Evolutionary conservation across 208 protist genomes (phyloP).

Genomic region (Herpetomonas samuelpessoai): DNA sequence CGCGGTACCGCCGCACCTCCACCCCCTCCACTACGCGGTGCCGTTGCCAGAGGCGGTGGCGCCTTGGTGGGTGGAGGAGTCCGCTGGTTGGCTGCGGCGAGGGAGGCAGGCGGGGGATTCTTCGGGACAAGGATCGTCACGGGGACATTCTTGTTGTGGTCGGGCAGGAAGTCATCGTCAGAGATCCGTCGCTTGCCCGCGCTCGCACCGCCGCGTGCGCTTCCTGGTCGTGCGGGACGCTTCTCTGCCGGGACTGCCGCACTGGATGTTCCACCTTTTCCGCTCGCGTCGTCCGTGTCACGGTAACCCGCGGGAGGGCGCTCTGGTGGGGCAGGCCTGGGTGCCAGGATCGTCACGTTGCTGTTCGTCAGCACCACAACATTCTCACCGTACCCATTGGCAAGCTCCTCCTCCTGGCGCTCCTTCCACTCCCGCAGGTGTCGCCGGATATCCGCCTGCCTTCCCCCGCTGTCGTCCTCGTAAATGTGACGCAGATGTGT

Average conservation of each 20-base stretch:
- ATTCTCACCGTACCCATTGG: slow-evolving; percentile 20
- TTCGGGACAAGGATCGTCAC: slow-evolving; percentile 2
- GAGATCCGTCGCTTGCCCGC: neutral
- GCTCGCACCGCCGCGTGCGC: neutral
- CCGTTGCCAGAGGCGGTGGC: neutral
- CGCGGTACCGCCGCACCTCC: too few species aligned
- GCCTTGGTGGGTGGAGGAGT: too few species aligned
- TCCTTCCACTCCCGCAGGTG: slow-evolving; percentile 32
- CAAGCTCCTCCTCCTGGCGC: slow-evolving; percentile 1
- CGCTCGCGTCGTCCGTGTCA: neutral
- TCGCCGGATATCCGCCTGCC: slow-evolving; percentile 20
- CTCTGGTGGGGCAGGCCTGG: slow-evolving; percentile 12
- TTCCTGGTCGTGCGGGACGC: too few species aligned
- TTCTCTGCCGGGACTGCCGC: neutral
- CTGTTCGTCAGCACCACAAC: slow-evolving; percentile 34
- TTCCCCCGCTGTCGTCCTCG: slow-evolving; percentile 3
- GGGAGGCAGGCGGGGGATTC: neutral
- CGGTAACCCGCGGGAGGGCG: neutral
- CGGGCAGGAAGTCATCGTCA: neutral
- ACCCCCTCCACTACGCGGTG: too few species aligned
- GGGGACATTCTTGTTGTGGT: neutral
- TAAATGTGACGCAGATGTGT: slow-evolving; percentile 35
- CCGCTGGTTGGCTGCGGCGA: too few species aligned
- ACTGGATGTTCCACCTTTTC: neutral
- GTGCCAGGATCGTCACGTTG: slow-evolving; percentile 50